Base-by-base conservation (phyloP, 176 grass and related monocot species). In the Phragmites australis region DNA sequence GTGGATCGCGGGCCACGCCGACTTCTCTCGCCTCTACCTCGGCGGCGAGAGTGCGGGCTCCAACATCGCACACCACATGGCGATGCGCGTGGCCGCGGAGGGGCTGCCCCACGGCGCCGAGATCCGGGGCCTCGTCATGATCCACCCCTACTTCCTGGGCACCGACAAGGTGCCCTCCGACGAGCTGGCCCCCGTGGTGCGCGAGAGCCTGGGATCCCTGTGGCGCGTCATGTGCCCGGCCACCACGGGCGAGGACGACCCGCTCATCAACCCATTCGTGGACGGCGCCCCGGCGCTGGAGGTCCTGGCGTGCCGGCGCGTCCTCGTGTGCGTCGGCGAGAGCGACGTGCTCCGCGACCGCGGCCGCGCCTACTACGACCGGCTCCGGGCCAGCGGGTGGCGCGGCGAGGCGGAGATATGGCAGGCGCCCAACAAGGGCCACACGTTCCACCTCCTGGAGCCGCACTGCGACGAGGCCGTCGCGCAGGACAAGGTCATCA, bases 121-220 rank as follows among this genome's bases (percentile, higher is more conserved):
- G 56, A 86, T 93, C 64, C 81, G 79, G 19, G 90, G 90, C 16
- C 81, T 87, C 79, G 80, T 88, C 29, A 76, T 93, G 82, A 87
- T 97, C 65, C 90, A 97, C 84, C 93, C 93, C 2, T 97, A 90
- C 83, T 97, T 97, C 73, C 80, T 92, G 21, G 93, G 93, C 11
- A 87, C 68, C 25, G 50, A 82, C 46, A 76, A 76, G 70, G 87
- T 85, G 82, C 46, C 46, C 64, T 89, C 87, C 64, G 87, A 89
- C 71, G 87, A 85, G 12, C 82, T 85, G 6, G 47, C 70, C 64
- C 47, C 77, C 5, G 65, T 17, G 17, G 47, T 55, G 46, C 77
- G 82, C 21, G 82, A 85, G 71, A 89, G 77, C 56, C 82, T 89
- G 19, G 87, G 62, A 0, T 71, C 70, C 64, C 76, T 89, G 39